These are phyloP conservation scores for Stagonosporopsis rhizophila DNA, from an alignment of 2,329 filamentous ascomycete genomes.

Conservation along the genomic window DNA sequence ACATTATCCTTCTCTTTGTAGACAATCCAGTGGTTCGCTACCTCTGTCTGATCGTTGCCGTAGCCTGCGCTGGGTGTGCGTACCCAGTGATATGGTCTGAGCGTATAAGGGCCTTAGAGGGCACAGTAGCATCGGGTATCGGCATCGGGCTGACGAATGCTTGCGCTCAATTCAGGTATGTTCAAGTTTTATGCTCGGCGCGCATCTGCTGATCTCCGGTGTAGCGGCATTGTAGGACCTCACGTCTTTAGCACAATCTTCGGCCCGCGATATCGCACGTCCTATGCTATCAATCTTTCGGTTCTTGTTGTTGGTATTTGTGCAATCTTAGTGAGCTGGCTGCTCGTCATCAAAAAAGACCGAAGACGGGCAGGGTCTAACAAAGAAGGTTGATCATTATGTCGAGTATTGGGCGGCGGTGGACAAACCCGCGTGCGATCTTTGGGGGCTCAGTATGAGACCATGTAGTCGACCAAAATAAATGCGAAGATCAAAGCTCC, in stretches of 20 bases:
- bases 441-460: not conserved
- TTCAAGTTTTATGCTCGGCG: not conserved
- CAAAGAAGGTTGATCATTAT: not conserved
- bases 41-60: slow-evolving; percentile 25
- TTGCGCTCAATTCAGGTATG: slow-evolving; percentile 28
- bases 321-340: slow-evolving; percentile 26
- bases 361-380: slow-evolving; percentile 4
- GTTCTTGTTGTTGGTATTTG: slow-evolving; percentile 26
- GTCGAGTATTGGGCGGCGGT: not conserved
- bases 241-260: slow-evolving; percentile 30
- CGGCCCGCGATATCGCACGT: slow-evolving; percentile 26
- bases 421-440: not conserved
- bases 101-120: slow-evolving; percentile 28
- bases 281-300: slow-evolving; percentile 30
- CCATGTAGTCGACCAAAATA: not conserved
- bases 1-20: slow-evolving; percentile 28
- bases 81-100: slow-evolving; percentile 32
- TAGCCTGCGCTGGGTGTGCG: slow-evolving; percentile 27
- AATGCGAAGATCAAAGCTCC: not conserved
- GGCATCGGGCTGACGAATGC: slow-evolving; percentile 31
- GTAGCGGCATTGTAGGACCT: slow-evolving; percentile 29
- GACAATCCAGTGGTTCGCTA: slow-evolving; percentile 27
- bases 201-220: not conserved
- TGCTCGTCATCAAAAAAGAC: slow-evolving; percentile 21
- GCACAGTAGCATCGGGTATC: slow-evolving; percentile 29